Percentiles rank a stretch among this genome's conserved stretches.
These are phyloP conservation scores for Beauveria australis DNA, from an alignment of 2,329 filamentous ascomycete species.

Conservation along the genomic window DNA sequence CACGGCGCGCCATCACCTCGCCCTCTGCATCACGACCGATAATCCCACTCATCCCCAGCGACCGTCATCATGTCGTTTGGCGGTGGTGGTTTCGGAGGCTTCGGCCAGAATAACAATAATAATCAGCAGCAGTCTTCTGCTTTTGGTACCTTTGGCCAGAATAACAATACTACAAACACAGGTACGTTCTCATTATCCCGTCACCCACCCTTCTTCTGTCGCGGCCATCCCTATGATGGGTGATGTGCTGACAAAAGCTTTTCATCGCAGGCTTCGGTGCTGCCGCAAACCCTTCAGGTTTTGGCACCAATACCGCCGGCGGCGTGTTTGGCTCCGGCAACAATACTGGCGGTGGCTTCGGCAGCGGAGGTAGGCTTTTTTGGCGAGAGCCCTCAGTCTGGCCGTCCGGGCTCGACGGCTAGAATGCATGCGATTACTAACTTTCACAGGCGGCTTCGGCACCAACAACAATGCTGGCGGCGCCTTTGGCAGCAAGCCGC, in stretches of 20 bases:
- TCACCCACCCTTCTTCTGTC: slow-evolving; percentile 13
- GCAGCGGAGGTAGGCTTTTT: slow-evolving; percentile 24
- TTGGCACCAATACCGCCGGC: slow-evolving; percentile 10
- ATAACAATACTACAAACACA: slow-evolving; percentile 30
- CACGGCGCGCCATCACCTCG: neutral
- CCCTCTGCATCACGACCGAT: neutral
- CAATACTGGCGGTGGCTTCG: slow-evolving; percentile 27
- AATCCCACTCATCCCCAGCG: neutral
- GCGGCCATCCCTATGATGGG: slow-evolving; percentile 12
- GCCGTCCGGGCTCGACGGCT: neutral
- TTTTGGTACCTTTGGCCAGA: slow-evolving; percentile 52
- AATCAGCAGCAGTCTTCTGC: slow-evolving; percentile 29
- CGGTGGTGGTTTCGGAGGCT: slow-evolving; percentile 45
- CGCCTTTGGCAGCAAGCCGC: slow-evolving; percentile 34
- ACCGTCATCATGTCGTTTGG: slow-evolving; percentile 45
- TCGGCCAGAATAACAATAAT: slow-evolving; percentile 51
- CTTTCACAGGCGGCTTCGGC: slow-evolving; percentile 28
- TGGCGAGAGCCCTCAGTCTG: neutral
- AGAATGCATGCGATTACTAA: slow-evolving; percentile 10
- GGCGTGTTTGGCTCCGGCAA: slow-evolving; percentile 34
- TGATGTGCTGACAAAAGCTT: slow-evolving; percentile 16
- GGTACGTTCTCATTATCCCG: slow-evolving; percentile 37
- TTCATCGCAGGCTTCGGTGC: slow-evolving; percentile 24
- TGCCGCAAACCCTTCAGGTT: slow-evolving; percentile 12
- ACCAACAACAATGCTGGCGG: slow-evolving; percentile 17